Evolutionary conservation across 768 basidiomycete genomes (phyloP).

Genomic region (Tylopilus balloui): DNA sequence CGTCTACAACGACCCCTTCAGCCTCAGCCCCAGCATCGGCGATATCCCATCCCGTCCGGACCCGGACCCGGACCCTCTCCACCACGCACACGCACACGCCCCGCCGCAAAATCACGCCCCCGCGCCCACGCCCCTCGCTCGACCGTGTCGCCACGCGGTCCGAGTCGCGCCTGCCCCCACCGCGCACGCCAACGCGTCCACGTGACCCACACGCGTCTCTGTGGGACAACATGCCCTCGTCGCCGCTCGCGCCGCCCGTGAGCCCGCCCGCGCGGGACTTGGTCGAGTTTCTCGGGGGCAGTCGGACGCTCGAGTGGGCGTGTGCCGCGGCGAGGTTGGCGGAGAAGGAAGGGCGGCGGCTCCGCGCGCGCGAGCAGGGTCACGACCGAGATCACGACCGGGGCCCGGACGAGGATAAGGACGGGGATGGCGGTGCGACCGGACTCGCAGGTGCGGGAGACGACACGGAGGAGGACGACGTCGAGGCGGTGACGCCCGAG

Average conservation of each 20-base stretch:
- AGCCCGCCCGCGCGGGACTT: conserved; percentile 32
- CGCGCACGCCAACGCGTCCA: conserved; percentile 29
- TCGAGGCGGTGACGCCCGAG: conserved; percentile 62
- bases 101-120: conserved; percentile 28
- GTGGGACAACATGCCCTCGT: conserved; percentile 35
- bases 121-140: conserved; percentile 30
- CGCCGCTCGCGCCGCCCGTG: conserved; percentile 41
- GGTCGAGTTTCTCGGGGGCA: conserved; percentile 27
- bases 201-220: conserved; percentile 26
- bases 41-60: conserved; percentile 26
- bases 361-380: conserved; percentile 2
- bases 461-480: conserved; percentile 55
- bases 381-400: not conserved
- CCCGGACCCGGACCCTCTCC: conserved; percentile 34
- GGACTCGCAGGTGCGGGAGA: not conserved
- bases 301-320: conserved; percentile 31
- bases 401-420: not conserved
- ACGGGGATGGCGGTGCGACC: conserved; percentile 7
- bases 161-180: conserved; percentile 28
- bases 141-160: conserved; percentile 31
- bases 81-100: conserved; percentile 18
- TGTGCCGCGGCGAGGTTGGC: conserved; percentile 44
- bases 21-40: conserved; percentile 21
- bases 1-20: conserved; percentile 23
- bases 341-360: conserved; percentile 37